Conservation (phyloP, 75 land plant genomes). For the Cupressus sempervirens region DNA sequence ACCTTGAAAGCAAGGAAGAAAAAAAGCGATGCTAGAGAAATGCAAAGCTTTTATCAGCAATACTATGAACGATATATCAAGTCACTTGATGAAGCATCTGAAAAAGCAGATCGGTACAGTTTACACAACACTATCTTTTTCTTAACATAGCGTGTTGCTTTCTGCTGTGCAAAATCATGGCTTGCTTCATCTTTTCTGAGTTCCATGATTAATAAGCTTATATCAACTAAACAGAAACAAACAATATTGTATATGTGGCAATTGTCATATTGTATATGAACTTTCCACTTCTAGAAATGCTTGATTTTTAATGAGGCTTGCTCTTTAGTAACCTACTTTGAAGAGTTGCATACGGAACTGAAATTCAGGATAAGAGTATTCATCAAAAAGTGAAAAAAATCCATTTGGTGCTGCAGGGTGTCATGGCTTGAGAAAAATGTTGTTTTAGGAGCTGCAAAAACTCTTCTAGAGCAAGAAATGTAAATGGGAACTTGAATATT, state of each 20-base stretch:
- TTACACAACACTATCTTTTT: too few species aligned
- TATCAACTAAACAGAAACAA: not conserved
- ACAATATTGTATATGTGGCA: not conserved
- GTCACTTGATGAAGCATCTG: slow-evolving; percentile 30
- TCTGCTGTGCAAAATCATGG: not conserved
- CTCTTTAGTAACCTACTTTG: not conserved
- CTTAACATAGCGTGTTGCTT: not conserved
- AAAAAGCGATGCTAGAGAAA: slow-evolving; percentile 70
- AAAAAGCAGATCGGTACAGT: slow-evolving; percentile 50
- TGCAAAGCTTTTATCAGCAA: slow-evolving; percentile 53
- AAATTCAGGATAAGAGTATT: not conserved
- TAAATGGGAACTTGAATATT: not conserved
- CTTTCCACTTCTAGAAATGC: not conserved
- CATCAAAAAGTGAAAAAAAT: not conserved
- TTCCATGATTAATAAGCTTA: not conserved
- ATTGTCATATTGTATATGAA: not conserved
- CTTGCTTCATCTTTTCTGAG: not conserved
- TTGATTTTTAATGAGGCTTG: not conserved
- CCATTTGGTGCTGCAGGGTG: not conserved
- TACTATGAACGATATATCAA: slow-evolving; percentile 50
- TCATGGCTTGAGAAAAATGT: not conserved
- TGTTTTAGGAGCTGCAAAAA: not conserved
- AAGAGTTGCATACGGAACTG: not conserved
- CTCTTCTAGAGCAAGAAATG: not conserved
- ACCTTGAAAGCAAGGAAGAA: slow-evolving; percentile 41